Evolutionary conservation across 139 green algal genomes (phyloP).

Genomic region (Chlorella sorokiniana): DNA sequence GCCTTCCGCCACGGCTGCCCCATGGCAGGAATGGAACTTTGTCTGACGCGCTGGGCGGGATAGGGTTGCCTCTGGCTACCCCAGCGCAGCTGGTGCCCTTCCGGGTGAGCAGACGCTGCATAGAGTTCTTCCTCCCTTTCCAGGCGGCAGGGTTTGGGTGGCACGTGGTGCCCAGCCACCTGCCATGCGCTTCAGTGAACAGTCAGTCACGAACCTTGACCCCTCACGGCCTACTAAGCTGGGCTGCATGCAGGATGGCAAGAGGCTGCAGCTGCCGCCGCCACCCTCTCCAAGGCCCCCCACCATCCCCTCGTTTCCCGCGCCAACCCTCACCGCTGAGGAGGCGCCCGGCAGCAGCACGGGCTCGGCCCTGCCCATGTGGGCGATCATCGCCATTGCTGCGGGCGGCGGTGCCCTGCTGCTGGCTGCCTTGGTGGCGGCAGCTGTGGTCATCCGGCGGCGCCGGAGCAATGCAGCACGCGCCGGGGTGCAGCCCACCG

Average conservation of each 20-base stretch:
- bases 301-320: background rate
- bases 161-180: too few relatives aligned
- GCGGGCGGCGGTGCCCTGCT: background rate
- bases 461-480: too few relatives aligned
- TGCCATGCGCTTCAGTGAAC: too few relatives aligned
- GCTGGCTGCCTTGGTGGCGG: background rate
- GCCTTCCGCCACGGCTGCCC: too few relatives aligned
- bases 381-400: background rate
- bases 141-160: too few relatives aligned
- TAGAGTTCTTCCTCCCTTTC: too few relatives aligned
- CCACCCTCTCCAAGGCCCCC: background rate
- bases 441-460: background rate
- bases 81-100: background rate
- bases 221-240: too few relatives aligned
- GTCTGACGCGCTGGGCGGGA: background rate
- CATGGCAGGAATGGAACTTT: too few relatives aligned
- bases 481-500: too few relatives aligned
- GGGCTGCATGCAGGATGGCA: conserved; percentile 9
- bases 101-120: background rate
- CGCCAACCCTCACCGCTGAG: background rate
- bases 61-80: background rate
- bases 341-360: background rate
- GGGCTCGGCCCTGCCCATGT: background rate
- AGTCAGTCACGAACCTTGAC: too few relatives aligned
- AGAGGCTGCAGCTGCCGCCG: background rate